Percentiles rank a stretch among this genome's conserved stretches.
These are phyloP conservation scores for Auricularia cornea DNA, from an alignment of 768 basidiomycete species.

Conservation along the genomic window DNA sequence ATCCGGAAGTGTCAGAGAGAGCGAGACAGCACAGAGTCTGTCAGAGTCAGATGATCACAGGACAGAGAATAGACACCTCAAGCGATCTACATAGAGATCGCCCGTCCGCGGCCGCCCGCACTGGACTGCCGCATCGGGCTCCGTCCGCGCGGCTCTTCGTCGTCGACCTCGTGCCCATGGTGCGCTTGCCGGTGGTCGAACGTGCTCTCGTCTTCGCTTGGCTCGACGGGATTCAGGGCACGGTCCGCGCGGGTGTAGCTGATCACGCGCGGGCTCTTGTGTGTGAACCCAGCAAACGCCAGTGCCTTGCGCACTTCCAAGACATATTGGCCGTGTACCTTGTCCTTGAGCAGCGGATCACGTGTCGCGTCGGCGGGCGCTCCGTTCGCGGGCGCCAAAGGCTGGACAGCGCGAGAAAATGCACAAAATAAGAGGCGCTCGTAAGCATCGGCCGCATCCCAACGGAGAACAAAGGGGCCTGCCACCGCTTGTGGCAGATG, in stretches of 20 bases:
- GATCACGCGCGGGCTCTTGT: conserved; percentile 77
- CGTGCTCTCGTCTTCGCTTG: background rate
- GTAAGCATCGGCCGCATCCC: background rate
- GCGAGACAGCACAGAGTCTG: no score
- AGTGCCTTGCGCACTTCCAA: conserved; percentile 85
- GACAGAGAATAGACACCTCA: no score
- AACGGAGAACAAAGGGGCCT: conserved; percentile 14
- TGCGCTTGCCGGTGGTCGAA: background rate
- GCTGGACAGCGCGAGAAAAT: conserved; percentile 34
- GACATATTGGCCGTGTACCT: conserved; percentile 76
- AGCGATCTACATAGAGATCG: conserved; percentile 67
- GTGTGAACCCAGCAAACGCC: conserved; percentile 87
- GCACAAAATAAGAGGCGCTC: conserved; percentile 23
- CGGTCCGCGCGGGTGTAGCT: conserved; percentile 69
- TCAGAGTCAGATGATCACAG: no score
- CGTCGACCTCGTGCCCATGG: conserved; percentile 25
- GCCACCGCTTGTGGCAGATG: background rate
- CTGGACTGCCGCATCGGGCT: conserved; percentile 52
- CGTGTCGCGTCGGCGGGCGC: conserved; percentile 75
- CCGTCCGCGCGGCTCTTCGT: conserved; percentile 51
- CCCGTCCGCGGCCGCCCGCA: conserved; percentile 63
- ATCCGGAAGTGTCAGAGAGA: background rate
- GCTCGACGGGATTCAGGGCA: conserved; percentile 45
- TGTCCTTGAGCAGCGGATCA: conserved; percentile 82
- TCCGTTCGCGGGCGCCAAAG: conserved; percentile 83